Evolutionary conservation across 371 early-diverging fungal species (phyloP).

Genomic region (Syncephalis fuscata): DNA sequence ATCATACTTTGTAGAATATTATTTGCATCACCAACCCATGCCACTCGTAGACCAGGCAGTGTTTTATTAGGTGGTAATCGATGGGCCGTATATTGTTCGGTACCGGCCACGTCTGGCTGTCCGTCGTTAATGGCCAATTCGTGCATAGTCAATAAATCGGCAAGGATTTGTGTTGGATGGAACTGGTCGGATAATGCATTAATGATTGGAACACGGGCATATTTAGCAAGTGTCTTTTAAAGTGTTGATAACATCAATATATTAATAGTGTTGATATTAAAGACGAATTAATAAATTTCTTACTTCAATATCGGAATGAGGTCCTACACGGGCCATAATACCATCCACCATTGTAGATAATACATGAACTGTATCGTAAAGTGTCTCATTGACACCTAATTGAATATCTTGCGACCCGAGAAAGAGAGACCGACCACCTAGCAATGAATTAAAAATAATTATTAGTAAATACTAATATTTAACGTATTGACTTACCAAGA

Average conservation of each 20-base stretch:
- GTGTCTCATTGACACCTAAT: slow-evolving; percentile 79
- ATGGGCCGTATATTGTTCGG: slow-evolving; percentile 21
- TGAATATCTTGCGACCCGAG: slow-evolving; percentile 88
- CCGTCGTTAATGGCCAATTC: slow-evolving; percentile 22
- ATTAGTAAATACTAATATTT: background rate
- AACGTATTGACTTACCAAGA: slow-evolving; percentile 29
- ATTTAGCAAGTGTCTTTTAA: slow-evolving; percentile 48
- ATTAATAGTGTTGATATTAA: slow-evolving; percentile 4
- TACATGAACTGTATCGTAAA: slow-evolving; percentile 76
- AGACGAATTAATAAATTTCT: slow-evolving; percentile 1
- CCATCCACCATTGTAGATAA: slow-evolving; percentile 87
- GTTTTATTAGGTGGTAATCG: slow-evolving; percentile 28
- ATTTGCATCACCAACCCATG: slow-evolving; percentile 96
- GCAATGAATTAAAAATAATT: background rate
- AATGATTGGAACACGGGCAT: slow-evolving; percentile 83
- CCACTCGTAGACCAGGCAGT: slow-evolving; percentile 50
- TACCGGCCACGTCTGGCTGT: background rate
- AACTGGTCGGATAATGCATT: slow-evolving; percentile 86
- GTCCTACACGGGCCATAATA: slow-evolving; percentile 82
- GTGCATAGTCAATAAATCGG: slow-evolving; percentile 87
- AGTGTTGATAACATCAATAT: background rate
- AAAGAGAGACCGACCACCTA: slow-evolving; percentile 89
- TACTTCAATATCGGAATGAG: slow-evolving; percentile 76
- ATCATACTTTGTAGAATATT: slow-evolving; percentile 85
- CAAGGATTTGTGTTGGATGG: slow-evolving; percentile 92